Base-by-base conservation (phyloP, 768 basidiomycete genomes). In the Tylopilus sp. region DNA sequence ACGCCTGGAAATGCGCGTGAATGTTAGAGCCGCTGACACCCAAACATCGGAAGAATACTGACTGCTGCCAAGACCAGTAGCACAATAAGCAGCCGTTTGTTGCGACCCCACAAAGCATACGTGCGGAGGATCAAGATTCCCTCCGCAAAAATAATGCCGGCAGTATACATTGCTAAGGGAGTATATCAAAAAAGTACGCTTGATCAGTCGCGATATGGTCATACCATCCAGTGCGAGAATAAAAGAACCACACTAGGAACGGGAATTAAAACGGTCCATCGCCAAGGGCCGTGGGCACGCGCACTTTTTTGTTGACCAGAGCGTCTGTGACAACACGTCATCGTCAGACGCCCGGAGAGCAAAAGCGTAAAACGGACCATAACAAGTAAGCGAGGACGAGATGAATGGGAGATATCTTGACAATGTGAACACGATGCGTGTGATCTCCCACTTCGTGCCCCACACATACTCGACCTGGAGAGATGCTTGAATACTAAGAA, bases 361-460 rank as follows among this genome's bases (percentile, higher is more conserved):
- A 33, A 23, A 11, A 50, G 36, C 6, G 12, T 2, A 36, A 44
- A 20, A 53, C 55, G 3, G 8, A 61, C 65, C 44, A 44, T 59
- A 65, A 26, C 58, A 58, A 11, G 57, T 51, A n/a, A 61, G 31
- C 0, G 51, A 48, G 15, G 56, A 49, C 12, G 58, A 39, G 44
- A 66, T 3, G 28, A 66, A 60, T 23, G 66, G 47, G 35, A 68
- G 47, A 48, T 68, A 68, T 56, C 64, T 65, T 40, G 66, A 48
- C 9, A 66, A 6, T 6, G 63, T 60, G 43, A 66, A 66, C 17
- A 68, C 47, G 21, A 58, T 31, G 31, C 64, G 63, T 30, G 66
- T 31, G 6, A 21, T 20, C n/a, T 47, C 53, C 64, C 64, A 68
- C 31, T 49, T 60, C 8, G 58, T 53, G 11, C 61, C 56, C 64